phyloP scores from a whole-genome alignment of 495 filamentous ascomycete genomes.

The Haplographium delicatum region DNA sequence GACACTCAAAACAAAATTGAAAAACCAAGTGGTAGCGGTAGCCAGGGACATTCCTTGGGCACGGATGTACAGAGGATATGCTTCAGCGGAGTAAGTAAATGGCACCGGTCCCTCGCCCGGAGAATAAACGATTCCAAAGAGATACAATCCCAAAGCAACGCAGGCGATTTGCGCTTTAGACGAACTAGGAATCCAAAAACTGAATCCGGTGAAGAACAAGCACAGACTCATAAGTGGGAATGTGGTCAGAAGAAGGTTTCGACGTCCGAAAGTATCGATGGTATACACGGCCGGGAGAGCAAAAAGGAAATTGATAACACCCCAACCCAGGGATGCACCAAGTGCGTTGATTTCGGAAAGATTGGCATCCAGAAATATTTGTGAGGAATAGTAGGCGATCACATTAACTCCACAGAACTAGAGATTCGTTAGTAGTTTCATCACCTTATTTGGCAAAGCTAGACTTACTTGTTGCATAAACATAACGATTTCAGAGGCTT shows the following conservation, averaged over 20 bases:
- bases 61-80: conserved; percentile 71
- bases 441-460: not conserved
- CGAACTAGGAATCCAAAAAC: conserved; percentile 59
- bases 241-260: conserved; percentile 70
- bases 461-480: conserved; percentile 72
- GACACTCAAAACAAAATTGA: conserved; percentile 64
- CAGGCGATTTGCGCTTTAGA: conserved; percentile 40
- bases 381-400: conserved; percentile 65
- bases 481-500: conserved; percentile 75
- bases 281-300: conserved; percentile 74
- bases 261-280: conserved; percentile 78
- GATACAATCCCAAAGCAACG: conserved; percentile 60
- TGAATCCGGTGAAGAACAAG: conserved; percentile 76
- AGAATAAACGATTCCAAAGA: conserved; percentile 65
- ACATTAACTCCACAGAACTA: conserved; percentile 42
- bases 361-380: conserved; percentile 56
- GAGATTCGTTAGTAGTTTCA: conserved; percentile 1
- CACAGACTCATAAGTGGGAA: conserved; percentile 72
- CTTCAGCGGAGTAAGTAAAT: conserved; percentile 72
- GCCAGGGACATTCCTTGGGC: conserved; percentile 72
- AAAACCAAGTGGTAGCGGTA: conserved; percentile 66
- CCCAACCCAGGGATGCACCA: conserved; percentile 65
- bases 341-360: conserved; percentile 54
- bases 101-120: conserved; percentile 69
- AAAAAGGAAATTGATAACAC: conserved; percentile 75